phyloP scores from a whole-genome alignment of 139 green algal genomes.

The Tetraselmis striata region DNA sequence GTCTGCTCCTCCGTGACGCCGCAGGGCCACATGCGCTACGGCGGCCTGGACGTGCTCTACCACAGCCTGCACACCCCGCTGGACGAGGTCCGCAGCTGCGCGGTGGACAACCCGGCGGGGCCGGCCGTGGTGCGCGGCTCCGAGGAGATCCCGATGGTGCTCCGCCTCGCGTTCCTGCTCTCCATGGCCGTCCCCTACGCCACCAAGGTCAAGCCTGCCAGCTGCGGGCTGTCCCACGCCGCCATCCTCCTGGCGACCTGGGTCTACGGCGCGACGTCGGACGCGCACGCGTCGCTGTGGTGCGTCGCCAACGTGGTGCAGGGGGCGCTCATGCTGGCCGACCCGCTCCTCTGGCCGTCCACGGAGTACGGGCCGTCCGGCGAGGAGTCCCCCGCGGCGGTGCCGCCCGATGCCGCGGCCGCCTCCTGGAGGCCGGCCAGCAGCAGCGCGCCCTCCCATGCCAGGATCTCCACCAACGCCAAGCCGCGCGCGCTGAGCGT shows the following conservation, averaged over 20 bases:
- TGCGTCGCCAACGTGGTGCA: too few species aligned
- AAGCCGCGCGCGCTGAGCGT: too few species aligned
- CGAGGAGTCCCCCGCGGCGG: neutral
- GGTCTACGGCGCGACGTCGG: neutral
- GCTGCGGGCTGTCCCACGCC: neutral
- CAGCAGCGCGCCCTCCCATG: too few species aligned
- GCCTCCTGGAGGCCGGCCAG: neutral
- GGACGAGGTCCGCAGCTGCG: slow-evolving; percentile 1
- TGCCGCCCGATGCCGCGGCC: neutral
- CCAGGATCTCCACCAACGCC: too few species aligned
- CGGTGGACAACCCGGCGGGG: neutral
- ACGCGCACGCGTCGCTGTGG: too few species aligned
- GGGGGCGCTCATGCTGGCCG: too few species aligned
- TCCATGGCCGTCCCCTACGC: slow-evolving; percentile 11
- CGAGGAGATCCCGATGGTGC: slow-evolving; percentile 6
- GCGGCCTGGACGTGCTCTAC: slow-evolving; percentile 8
- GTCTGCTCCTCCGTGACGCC: slow-evolving; percentile 4
- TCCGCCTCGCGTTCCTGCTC: slow-evolving; percentile 2
- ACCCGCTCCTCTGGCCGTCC: neutral
- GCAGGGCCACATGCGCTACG: neutral
- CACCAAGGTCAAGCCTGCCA: slow-evolving; percentile 1
- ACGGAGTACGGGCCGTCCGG: too few species aligned
- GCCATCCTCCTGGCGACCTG: slow-evolving; percentile 10
- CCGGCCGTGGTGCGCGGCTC: neutral
- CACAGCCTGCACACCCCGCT: neutral